A percentile compares a stretch with the other conserved stretches of the same genome.
Evolutionary conservation across 2,329 filamentous ascomycete genomes (phyloP).

Genomic region (Arthrinium phaeospermum): DNA sequence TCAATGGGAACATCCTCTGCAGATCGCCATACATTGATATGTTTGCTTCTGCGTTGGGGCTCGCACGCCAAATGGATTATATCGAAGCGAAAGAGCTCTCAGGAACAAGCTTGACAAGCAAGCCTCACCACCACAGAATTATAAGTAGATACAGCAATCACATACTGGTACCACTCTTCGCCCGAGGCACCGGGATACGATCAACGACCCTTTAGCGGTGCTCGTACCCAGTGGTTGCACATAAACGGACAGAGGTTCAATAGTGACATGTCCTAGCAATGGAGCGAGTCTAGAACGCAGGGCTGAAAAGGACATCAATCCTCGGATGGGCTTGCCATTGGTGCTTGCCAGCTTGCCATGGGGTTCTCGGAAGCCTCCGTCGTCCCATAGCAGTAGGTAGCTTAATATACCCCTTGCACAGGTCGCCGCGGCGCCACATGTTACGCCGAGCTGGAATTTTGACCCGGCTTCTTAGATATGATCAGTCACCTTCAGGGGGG

Average conservation of each 20-base stretch:
- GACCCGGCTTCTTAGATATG: background rate
- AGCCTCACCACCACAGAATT: background rate
- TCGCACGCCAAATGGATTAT: background rate
- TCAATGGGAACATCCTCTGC: background rate
- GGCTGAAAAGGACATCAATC: constrained; percentile 8
- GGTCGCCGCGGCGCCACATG: background rate
- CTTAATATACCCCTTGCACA: background rate
- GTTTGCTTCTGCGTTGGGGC: background rate
- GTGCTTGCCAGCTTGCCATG: background rate
- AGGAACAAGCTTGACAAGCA: background rate
- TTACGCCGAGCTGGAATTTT: background rate
- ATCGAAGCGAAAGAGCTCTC: background rate
- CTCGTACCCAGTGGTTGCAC: background rate
- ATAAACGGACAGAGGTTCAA: background rate
- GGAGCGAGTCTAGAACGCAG: background rate
- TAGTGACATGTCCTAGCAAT: background rate
- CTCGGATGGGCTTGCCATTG: background rate
- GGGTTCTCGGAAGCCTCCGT: constrained; percentile 2
- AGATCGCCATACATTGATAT: background rate
- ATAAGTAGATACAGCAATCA: background rate
- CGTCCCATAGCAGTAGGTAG: background rate
- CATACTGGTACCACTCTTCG: background rate
- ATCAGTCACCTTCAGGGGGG: background rate
- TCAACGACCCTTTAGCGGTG: background rate
- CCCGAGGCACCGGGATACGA: background rate